Base-by-base conservation (phyloP, 495 filamentous ascomycete species). In the Mycothermus thermophilus region DNA sequence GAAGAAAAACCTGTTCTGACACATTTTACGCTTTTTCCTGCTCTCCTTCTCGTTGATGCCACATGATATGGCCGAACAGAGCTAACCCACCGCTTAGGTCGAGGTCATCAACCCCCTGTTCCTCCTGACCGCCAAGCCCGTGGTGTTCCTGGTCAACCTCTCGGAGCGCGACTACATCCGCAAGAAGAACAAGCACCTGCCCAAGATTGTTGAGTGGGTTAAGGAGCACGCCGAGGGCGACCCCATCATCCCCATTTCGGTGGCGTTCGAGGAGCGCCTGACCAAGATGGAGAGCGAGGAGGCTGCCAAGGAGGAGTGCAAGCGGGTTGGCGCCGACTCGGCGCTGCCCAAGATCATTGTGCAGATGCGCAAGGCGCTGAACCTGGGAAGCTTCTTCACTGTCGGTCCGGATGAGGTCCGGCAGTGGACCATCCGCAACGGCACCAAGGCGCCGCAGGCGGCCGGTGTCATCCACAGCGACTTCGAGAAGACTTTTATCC, bases 401-500 rank as follows among this genome's bases (percentile, higher is more conserved):
- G 90, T 83, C 15, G 92, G 92, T 44, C 63, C 85, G 23, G 92
- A 99, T 53, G 92, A 99, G 65, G 92, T 99, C 35, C 74, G 92
- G 41, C 92, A 99, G 59, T 99, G 92, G 92, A 96, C 87, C 21
- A 88, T 99, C 54, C 74, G 92, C 27, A 87, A 87, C 54, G 86
- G 85, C 38, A 92, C 82, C 47, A 99, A 99, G 67, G 92, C 92
- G 22, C 92, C 92, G 12, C 82, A 87, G 53, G 90, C 92, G 28
- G 90, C 92, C 11, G 92, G 92, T 66, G 92, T 96, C 37, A 99
- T 99, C 47, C 92, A 99, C 63, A 82, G 79, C 37, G 92, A 99
- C 54, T 96, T 99, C 42, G 92, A 99, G 62, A 99, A 99, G 75
- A 99, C 92, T 0, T 99, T 99, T 64, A 99, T 99, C 47, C 92